Evolutionary conservation across 495 filamentous ascomycete species (phyloP).

Genomic region (Hypoxylon crocopeplum): DNA sequence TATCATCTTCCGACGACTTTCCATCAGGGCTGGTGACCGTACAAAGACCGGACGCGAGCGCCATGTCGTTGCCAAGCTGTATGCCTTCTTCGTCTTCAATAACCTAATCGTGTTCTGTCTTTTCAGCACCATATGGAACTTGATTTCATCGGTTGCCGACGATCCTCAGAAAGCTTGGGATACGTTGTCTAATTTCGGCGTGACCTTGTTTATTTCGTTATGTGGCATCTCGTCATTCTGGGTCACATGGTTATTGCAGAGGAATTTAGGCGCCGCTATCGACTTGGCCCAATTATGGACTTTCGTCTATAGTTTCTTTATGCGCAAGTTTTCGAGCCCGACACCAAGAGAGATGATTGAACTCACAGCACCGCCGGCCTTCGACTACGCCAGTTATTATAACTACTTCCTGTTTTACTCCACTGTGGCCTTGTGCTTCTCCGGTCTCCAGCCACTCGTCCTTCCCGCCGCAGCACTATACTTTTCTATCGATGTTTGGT

Average conservation of each 20-base stretch:
- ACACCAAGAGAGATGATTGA: conserved; percentile 94
- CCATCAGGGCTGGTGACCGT: conserved; percentile 79
- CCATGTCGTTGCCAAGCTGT: conserved; percentile 91
- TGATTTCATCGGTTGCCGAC: conserved; percentile 68
- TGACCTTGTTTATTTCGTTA: conserved; percentile 68
- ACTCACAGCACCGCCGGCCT: conserved; percentile 87
- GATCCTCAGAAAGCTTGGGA: conserved; percentile 65
- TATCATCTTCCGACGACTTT: conserved; percentile 84
- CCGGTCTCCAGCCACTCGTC: conserved; percentile 85
- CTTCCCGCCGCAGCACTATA: conserved; percentile 91
- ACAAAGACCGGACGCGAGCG: conserved; percentile 92
- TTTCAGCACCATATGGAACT: conserved; percentile 80
- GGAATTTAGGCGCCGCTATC: conserved; percentile 88
- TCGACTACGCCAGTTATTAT: conserved; percentile 97
- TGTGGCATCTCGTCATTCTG: conserved; percentile 88
- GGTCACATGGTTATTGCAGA: conserved; percentile 90
- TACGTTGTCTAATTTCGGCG: conserved; percentile 69
- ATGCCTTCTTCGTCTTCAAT: conserved; percentile 97
- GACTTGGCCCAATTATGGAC: conserved; percentile 86
- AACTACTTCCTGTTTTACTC: conserved; percentile 95
- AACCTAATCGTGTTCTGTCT: conserved; percentile 93
- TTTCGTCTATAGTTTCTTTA: conserved; percentile 79
- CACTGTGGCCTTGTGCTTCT: conserved; percentile 87
- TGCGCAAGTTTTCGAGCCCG: conserved; percentile 80
- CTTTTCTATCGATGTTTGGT: conserved; percentile 82